phyloP scores from a whole-genome alignment of 352 stramenopile genomes.

The Phytopythium kandeliae region DNA sequence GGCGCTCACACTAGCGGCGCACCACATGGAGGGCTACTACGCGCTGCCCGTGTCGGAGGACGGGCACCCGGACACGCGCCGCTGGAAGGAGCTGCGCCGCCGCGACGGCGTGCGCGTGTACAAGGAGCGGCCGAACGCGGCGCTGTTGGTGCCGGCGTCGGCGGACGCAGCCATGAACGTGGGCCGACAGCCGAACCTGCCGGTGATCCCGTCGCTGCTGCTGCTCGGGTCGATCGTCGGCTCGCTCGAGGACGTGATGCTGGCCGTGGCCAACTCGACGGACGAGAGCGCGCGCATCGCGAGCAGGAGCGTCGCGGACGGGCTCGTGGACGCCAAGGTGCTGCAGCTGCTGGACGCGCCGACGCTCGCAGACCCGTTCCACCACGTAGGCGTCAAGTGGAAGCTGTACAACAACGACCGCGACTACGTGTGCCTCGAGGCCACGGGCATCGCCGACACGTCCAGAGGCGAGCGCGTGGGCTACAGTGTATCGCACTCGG shows the following conservation, averaged over 20 bases:
- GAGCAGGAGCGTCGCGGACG: constrained; percentile 12
- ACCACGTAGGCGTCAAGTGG: constrained; percentile 19
- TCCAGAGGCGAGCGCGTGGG: constrained; percentile 23
- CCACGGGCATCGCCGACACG: constrained; percentile 22
- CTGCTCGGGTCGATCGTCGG: constrained; percentile 17
- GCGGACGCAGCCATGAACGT: constrained; percentile 4
- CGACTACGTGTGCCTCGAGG: constrained; percentile 31
- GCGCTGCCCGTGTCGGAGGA: constrained; percentile 18
- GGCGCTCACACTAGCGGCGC: constrained; percentile 12
- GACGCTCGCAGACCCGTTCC: constrained; percentile 18
- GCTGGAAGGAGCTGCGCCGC: constrained; percentile 18
- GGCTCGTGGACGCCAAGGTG: constrained; percentile 16
- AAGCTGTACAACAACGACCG: constrained; percentile 15
- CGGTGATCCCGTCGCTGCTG: constrained; percentile 12
- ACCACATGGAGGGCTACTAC: constrained; percentile 20
- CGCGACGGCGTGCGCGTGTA: constrained; percentile 14
- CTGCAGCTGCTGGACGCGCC: constrained; percentile 13
- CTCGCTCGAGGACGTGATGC: constrained; percentile 21
- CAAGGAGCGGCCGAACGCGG: constrained; percentile 11
- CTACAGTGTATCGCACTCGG: constrained; percentile 37
- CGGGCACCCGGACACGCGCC: constrained; percentile 9
- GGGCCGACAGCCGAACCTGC: constrained; percentile 6
- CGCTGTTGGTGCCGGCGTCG: constrained; percentile 5
- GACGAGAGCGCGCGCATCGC: constrained; percentile 17
- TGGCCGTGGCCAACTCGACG: constrained; percentile 13